phyloP scores from a whole-genome alignment of 345 rosid species.

The Moringa oleifera region DNA sequence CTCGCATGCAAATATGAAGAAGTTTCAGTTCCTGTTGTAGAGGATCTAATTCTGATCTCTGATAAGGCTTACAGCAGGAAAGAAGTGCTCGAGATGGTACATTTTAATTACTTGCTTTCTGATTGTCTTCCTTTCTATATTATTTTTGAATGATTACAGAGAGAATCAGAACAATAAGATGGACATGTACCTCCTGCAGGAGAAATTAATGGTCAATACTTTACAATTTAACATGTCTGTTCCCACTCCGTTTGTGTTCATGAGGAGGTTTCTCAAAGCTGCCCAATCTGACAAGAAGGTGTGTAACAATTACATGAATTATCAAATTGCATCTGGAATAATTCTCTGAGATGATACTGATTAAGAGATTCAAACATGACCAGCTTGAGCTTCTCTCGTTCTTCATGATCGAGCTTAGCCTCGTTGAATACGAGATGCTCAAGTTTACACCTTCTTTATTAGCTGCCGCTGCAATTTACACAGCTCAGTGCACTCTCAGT shows the following conservation, averaged over 20 bases:
- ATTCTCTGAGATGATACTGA: background rate
- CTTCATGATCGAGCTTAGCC: conserved; percentile 50
- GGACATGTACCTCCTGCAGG: conserved; percentile 40
- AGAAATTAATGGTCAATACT: conserved; percentile 69
- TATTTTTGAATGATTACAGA: background rate
- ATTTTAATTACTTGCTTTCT: background rate
- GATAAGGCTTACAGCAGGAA: conserved; percentile 81
- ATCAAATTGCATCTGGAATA: background rate
- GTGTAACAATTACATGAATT: background rate
- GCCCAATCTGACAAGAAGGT: conserved; percentile 89
- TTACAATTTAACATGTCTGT: conserved; percentile 72
- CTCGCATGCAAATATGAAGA: conserved; percentile 99
- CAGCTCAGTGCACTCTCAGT: conserved; percentile 43
- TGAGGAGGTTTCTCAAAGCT: conserved; percentile 89
- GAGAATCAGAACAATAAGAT: background rate
- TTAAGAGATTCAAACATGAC: background rate
- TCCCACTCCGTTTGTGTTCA: conserved; percentile 90
- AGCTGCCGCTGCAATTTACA: conserved; percentile 67
- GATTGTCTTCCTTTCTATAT: background rate
- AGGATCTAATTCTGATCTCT: conserved; percentile 86
- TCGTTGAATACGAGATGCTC: conserved; percentile 56
- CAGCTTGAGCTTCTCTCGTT: conserved; percentile 70
- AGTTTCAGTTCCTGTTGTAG: conserved; percentile 91
- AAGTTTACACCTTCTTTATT: conserved; percentile 51
- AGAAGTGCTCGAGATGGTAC: conserved; percentile 93